Conservation (phyloP, 768 basidiomycete genomes). For the Suillus subaureus region DNA sequence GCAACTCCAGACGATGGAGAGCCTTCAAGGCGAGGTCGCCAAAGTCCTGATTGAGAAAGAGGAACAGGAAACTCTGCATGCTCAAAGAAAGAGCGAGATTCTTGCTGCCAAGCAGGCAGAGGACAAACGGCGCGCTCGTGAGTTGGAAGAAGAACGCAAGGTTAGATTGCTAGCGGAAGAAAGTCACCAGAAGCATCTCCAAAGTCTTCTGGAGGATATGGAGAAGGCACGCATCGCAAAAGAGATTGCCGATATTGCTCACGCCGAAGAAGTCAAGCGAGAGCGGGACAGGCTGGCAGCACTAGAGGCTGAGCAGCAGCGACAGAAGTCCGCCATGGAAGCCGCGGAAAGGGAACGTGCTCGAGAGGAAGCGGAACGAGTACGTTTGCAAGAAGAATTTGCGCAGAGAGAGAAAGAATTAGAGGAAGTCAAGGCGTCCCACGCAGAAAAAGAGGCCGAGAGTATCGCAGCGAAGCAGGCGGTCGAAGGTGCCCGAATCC, state of each 20-base stretch:
- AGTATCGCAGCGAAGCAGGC: conserved; percentile 25
- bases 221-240: conserved; percentile 25
- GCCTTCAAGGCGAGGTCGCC: conserved; percentile 31
- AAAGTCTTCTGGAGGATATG: conserved; percentile 29
- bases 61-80: conserved; percentile 29
- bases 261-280: conserved; percentile 25
- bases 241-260: conserved; percentile 23
- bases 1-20: conserved; percentile 20
- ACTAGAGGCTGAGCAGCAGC: conserved; percentile 31
- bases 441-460: conserved; percentile 29
- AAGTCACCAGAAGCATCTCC: conserved; percentile 33
- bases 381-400: conserved; percentile 31
- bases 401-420: conserved; percentile 28
- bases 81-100: conserved; percentile 30
- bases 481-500: conserved; percentile 28
- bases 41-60: conserved; percentile 31
- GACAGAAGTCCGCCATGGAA: conserved; percentile 23
- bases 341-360: conserved; percentile 28
- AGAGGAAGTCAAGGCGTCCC: conserved; percentile 25
- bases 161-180: conserved; percentile 29
- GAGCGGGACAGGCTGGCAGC: conserved; percentile 34
- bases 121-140: conserved; percentile 30
- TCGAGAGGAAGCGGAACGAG: conserved; percentile 31
- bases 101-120: conserved; percentile 26
- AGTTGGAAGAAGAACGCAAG: conserved; percentile 34